Evolutionary conservation across 2,329 filamentous ascomycete genomes (phyloP).

Genomic region (Colletotrichum sp.): DNA sequence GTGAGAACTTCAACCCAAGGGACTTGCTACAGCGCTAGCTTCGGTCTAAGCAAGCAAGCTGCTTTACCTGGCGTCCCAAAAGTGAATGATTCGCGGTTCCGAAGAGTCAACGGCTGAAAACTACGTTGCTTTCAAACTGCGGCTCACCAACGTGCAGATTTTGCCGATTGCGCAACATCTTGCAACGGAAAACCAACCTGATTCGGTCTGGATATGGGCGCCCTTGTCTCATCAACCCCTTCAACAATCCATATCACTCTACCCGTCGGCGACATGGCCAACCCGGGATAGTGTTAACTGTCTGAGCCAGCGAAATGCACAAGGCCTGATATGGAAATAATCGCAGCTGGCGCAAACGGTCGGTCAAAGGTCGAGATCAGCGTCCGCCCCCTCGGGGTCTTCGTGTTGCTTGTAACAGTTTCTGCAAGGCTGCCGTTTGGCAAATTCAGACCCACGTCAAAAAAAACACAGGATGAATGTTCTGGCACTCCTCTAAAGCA

Average conservation of each 20-base stretch:
- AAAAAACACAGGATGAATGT: neutral
- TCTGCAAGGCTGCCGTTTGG: constrained; percentile 14
- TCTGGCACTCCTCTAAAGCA: neutral
- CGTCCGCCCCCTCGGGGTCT: neutral
- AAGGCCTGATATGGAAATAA: neutral
- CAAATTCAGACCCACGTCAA: neutral
- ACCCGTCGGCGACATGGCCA: neutral
- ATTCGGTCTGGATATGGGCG: neutral
- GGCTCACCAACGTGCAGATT: neutral
- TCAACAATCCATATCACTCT: neutral
- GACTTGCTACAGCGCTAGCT: neutral
- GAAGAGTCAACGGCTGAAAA: neutral
- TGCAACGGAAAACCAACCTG: neutral
- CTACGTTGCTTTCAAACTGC: neutral
- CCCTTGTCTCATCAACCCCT: neutral
- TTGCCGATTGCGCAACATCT: neutral
- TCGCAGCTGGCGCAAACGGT: neutral
- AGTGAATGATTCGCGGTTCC: neutral
- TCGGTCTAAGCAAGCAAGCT: neutral
- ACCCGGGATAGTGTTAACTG: neutral
- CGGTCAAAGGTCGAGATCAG: neutral
- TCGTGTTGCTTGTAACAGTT: neutral
- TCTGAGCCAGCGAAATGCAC: neutral
- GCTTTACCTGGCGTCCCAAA: neutral
- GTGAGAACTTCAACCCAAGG: neutral